Base-by-base conservation (phyloP, 2,329 filamentous ascomycete species). In the Cladophialophora exuberans region DNA sequence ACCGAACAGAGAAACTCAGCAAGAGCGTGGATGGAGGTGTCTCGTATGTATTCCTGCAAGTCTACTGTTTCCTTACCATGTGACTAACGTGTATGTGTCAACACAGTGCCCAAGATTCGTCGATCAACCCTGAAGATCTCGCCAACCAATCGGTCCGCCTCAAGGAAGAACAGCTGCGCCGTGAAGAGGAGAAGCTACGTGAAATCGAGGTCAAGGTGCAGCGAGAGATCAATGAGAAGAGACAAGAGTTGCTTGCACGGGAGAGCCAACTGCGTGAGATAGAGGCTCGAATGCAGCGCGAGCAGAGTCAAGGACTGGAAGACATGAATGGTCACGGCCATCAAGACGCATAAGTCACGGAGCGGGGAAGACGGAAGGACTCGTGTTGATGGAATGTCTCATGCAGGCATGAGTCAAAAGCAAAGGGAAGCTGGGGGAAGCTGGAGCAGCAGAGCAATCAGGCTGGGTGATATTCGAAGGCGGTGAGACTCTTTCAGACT, bases 201-300 rank as follows among this genome's bases (percentile, higher is more conserved):
- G 94, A 99, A 80, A 97, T 99, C 73, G 94, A 99, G 74, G 82
- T 97, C 80, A 99, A 99, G 87, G 94, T 99, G 62, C 94, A 99
- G 80, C 90, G 94, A 72, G 94, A 99, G 78, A 99, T 99, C 81
- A 96, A 97, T 79, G 94, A 97, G 84, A 99, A 99, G 85, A 87
- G 94, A 79, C 94, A 99, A 79, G 94, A 99, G 78, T 83, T 99
- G 60, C 74, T 99, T 76, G 94, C 94, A 63, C 91, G 94, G 75
- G 94, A 99, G 80, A 96, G 91, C 70, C 94, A 99, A 79, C 85
- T 99, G 67, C 93, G 94, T 77, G 94, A 99, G 81, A 97, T 99
- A 72, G 93, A 97, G 78, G 93, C 92, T 61, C 88, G 93, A 70
- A 97, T 97, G 93, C 87, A 92, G 71, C 86, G 92, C 72, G 90